Percentiles rank a stretch among this genome's conserved stretches.
Evolutionary conservation across 139 green algal species (phyloP).

Genomic region (Tetraselmis striata): DNA sequence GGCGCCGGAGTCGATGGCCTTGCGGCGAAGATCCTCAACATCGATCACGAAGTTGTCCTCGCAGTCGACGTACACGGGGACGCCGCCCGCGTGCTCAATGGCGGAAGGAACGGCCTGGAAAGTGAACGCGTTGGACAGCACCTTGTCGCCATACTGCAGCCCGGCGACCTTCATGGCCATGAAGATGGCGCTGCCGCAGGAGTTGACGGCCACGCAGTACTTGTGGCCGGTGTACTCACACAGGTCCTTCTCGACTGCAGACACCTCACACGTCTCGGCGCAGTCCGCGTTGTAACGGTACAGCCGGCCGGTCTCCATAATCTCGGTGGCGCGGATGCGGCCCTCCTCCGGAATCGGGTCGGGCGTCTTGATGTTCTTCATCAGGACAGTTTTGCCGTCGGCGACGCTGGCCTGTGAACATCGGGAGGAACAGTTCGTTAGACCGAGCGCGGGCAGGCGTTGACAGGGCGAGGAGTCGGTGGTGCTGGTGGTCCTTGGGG

Average conservation of each 20-base stretch:
- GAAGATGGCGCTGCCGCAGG: slow-evolving; percentile 27
- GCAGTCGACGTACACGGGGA: slow-evolving; percentile 27
- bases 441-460: no score
- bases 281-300: no score
- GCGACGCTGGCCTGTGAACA: no score
- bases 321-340: no score
- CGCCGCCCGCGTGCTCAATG: slow-evolving; percentile 22
- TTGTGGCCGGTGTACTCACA: slow-evolving; percentile 25
- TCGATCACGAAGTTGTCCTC: slow-evolving; percentile 25
- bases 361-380: no score
- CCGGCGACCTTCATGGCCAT: slow-evolving; percentile 20
- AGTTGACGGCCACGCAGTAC: slow-evolving; percentile 34
- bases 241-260: slow-evolving; percentile 15
- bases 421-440: no score
- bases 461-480: no score
- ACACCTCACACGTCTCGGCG: no score
- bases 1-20: slow-evolving; percentile 20
- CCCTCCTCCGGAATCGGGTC: no score
- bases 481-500: no score
- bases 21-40: slow-evolving; percentile 26
- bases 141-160: slow-evolving; percentile 24
- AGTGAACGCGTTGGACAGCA: slow-evolving; percentile 32
- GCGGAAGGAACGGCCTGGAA: slow-evolving; percentile 25
- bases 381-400: no score
- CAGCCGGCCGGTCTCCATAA: no score